Evolutionary conservation across 257 asterid genomes (phyloP).

Genomic region (Datura wrightii): DNA sequence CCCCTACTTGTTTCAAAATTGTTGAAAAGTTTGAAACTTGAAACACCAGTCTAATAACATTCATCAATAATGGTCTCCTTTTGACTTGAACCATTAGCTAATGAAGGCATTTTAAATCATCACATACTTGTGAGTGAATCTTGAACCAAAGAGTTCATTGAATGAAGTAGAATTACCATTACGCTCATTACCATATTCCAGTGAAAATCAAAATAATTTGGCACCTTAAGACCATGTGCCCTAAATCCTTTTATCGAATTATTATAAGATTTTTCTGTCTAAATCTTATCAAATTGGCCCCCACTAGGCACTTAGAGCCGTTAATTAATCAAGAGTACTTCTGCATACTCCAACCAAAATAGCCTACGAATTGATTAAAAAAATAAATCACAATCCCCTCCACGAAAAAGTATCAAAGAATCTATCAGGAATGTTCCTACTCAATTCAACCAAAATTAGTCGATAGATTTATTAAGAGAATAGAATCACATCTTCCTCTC

Average conservation of each 20-base stretch:
- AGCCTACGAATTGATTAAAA: neutral
- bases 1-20: neutral
- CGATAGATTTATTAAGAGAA: too few species aligned
- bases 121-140: neutral
- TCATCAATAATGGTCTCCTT: neutral
- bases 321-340: neutral
- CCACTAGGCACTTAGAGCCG: neutral
- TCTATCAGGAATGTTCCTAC: neutral
- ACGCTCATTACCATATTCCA: neutral
- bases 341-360: neutral
- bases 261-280: neutral
- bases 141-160: neutral
- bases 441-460: neutral
- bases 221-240: neutral
- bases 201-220: neutral
- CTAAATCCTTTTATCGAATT: neutral
- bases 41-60: neutral
- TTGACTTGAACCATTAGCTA: neutral
- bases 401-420: neutral
- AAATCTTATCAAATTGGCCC: neutral
- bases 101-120: neutral
- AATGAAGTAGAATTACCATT: neutral
- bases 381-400: neutral
- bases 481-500: too few species aligned
- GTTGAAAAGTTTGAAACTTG: neutral